Percentiles rank a stretch among this genome's conserved stretches.
phyloP scores from a whole-genome alignment of 140 eudicot genomes.

The Stevia rebaudiana region DNA sequence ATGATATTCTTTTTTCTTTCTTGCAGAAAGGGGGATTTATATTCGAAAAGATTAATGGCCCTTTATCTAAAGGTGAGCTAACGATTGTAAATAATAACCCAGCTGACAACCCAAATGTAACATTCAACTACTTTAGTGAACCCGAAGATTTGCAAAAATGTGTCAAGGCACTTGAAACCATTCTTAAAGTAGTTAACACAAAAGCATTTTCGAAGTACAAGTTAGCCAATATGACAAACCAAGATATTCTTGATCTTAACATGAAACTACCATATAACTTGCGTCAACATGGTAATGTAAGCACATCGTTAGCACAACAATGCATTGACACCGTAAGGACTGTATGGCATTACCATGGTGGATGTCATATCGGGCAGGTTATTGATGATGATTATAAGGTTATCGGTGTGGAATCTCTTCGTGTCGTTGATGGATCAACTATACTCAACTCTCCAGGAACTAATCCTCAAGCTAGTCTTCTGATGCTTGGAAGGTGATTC shows the following conservation, averaged over 20 bases:
- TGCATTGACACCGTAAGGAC: slow-evolving; percentile 63
- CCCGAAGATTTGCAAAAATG: slow-evolving; percentile 56
- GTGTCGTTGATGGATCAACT: slow-evolving; percentile 73
- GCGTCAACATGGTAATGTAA: slow-evolving; percentile 43
- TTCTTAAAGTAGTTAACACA: slow-evolving; percentile 33
- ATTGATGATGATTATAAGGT: slow-evolving; percentile 67
- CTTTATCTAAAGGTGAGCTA: slow-evolving; percentile 19
- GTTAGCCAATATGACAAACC: slow-evolving; percentile 18
- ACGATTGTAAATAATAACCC: slow-evolving; percentile 9
- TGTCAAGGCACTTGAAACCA: slow-evolving; percentile 43
- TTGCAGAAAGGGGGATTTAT: slow-evolving; percentile 18
- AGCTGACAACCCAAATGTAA: slow-evolving; percentile 45
- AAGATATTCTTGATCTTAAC: slow-evolving; percentile 50
- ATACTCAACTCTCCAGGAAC: slow-evolving; percentile 64
- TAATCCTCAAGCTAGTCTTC: slow-evolving; percentile 82
- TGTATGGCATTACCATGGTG: slow-evolving; percentile 87
- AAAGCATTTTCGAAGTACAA: slow-evolving; percentile 37
- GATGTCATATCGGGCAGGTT: slow-evolving; percentile 61
- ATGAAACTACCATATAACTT: slow-evolving; percentile 44
- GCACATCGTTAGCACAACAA: slow-evolving; percentile 45
- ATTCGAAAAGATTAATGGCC: slow-evolving; percentile 14
- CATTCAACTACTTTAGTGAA: slow-evolving; percentile 65
- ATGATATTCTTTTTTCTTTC: background rate
- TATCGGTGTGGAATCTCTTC: slow-evolving; percentile 50
- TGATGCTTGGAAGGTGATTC: slow-evolving; percentile 81